Percentiles rank a stretch among this genome's conserved stretches.
Conservation (phyloP, 805 yeast genomes). For the Candida glaebosa region DNA sequence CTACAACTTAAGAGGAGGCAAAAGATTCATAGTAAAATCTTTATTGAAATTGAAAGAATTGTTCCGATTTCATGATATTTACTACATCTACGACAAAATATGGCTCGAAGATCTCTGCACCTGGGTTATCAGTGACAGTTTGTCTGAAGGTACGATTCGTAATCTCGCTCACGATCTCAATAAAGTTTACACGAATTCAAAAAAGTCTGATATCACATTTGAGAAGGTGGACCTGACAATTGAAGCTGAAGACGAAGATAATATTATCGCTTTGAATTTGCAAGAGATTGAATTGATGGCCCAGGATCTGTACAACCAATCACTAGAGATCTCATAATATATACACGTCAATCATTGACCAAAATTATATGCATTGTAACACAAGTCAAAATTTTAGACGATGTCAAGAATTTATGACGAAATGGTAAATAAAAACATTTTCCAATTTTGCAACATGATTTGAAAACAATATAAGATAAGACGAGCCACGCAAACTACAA, state of each 20-base stretch:
- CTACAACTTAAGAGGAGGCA: slow-evolving; percentile 63
- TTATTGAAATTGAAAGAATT: slow-evolving; percentile 63
- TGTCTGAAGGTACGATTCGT: slow-evolving; percentile 57
- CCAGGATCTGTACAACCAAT: slow-evolving; percentile 30
- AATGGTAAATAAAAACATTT: too few relatives aligned
- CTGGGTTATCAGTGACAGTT: slow-evolving; percentile 64
- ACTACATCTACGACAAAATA: slow-evolving; percentile 77
- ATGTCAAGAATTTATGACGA: too few relatives aligned
- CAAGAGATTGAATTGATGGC: slow-evolving; percentile 59
- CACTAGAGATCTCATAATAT: slow-evolving; percentile 1
- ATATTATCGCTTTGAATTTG: slow-evolving; percentile 44
- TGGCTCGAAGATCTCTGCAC: slow-evolving; percentile 73
- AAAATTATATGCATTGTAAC: background rate
- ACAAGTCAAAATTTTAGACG: background rate
- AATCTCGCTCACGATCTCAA: slow-evolving; percentile 64
- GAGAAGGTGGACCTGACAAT: slow-evolving; percentile 40
- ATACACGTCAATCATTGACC: background rate
- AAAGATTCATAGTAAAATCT: slow-evolving; percentile 56
- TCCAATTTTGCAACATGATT: too few relatives aligned
- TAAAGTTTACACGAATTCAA: slow-evolving; percentile 35
- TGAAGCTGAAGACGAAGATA: slow-evolving; percentile 18
- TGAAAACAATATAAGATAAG: too few relatives aligned
- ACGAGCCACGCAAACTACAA: too few relatives aligned
- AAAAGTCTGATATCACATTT: slow-evolving; percentile 49
- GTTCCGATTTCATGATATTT: slow-evolving; percentile 79